A percentile compares a stretch with the other conserved stretches of the same genome.
These are phyloP conservation scores for Rhodotorula graminis DNA, from an alignment of 768 basidiomycete species.

Conservation along the genomic window DNA sequence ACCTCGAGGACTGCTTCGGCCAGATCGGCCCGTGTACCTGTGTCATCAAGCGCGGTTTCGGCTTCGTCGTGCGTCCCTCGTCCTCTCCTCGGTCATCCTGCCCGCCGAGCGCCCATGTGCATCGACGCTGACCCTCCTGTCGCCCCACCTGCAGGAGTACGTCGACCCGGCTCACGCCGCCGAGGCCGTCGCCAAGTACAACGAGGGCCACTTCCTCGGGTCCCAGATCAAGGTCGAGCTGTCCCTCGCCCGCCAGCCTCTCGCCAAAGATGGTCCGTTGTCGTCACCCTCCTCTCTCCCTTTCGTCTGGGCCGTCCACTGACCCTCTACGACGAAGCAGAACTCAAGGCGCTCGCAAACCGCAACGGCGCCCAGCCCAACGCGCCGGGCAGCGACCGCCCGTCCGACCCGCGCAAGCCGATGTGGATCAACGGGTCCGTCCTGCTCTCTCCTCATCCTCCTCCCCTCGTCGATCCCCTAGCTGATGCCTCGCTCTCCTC, in stretches of 20 bases:
- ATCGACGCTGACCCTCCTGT: background rate
- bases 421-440: conserved; percentile 34
- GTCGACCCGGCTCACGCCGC: conserved; percentile 30
- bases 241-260: conserved; percentile 29
- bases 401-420: conserved; percentile 33
- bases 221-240: conserved; percentile 42
- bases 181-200: conserved; percentile 41
- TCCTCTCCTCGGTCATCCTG: background rate
- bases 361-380: background rate
- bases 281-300: background rate
- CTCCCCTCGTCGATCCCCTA: rapidly evolving
- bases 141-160: conserved; percentile 30
- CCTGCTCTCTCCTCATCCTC: background rate
- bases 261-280: background rate
- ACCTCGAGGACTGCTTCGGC: conserved; percentile 43
- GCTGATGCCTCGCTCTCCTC: background rate
- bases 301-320: background rate
- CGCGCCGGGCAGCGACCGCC: conserved; percentile 35
- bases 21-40: conserved; percentile 39
- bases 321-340: background rate
- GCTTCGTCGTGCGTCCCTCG: conserved; percentile 41
- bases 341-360: background rate
- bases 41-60: conserved; percentile 40
- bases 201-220: conserved; percentile 43
- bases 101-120: background rate